Evolutionary conservation across 108 stramenopile genomes (phyloP).

Genomic region (Discostella stelligeroides): DNA sequence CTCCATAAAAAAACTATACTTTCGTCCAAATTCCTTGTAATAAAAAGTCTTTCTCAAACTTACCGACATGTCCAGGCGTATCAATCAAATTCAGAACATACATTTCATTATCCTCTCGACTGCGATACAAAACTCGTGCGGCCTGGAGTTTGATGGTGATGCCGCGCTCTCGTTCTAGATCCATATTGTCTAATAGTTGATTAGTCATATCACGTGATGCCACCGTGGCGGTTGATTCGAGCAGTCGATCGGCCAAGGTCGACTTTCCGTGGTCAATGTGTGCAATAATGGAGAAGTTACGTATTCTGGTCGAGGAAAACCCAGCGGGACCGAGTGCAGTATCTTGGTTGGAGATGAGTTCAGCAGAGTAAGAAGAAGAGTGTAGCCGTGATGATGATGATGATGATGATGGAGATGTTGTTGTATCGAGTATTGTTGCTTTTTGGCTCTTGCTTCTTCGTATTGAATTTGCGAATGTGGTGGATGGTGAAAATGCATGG

Average conservation of each 20-base stretch:
- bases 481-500: too few relatives aligned
- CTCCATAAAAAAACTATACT: too few relatives aligned
- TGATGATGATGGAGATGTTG: background rate
- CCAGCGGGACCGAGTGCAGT: constrained; percentile 15
- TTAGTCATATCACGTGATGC: constrained; percentile 89
- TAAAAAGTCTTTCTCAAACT: too few relatives aligned
- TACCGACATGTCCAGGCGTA: constrained; percentile 89
- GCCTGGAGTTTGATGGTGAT: constrained; percentile 99
- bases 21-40: too few relatives aligned
- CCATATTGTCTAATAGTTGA: constrained; percentile 97
- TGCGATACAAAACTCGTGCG: constrained; percentile 91
- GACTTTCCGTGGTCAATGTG: constrained; percentile 98
- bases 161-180: constrained; percentile 97
- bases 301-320: constrained; percentile 68
- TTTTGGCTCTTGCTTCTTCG: too few relatives aligned
- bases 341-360: constrained; percentile 25
- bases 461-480: too few relatives aligned
- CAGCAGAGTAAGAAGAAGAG: constrained; percentile 8
- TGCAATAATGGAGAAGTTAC: constrained; percentile 98
- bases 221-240: constrained; percentile 90
- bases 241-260: constrained; percentile 94
- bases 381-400: background rate
- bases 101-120: constrained; percentile 78
- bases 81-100: constrained; percentile 88
- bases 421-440: too few relatives aligned